Evolutionary conservation across 2,329 filamentous ascomycete species (phyloP).

Genomic region (Colletotrichum phormii): DNA sequence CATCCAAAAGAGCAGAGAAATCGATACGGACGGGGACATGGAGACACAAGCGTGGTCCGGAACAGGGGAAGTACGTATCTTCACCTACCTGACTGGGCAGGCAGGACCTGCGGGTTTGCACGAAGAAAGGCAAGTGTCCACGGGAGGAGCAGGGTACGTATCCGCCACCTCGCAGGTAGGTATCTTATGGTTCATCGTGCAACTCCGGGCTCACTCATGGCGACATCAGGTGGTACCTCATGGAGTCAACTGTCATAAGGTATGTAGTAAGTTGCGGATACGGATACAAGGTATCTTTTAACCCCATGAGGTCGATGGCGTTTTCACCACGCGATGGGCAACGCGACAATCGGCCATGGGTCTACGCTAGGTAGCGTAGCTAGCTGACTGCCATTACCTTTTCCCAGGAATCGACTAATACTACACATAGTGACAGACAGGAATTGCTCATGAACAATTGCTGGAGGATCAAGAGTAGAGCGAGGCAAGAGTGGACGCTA

Average conservation of each 20-base stretch:
- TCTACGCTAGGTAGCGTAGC: no score
- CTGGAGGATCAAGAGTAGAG: neutral
- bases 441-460: neutral
- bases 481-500: constrained; percentile 6
- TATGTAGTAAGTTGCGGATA: no score
- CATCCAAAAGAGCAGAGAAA: constrained; percentile 32
- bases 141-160: constrained; percentile 1
- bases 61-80: constrained; percentile 19
- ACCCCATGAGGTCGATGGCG: constrained; percentile 3
- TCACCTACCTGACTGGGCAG: constrained; percentile 26
- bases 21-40: constrained; percentile 29
- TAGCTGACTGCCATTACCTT: neutral
- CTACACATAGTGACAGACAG: neutral
- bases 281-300: neutral
- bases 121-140: constrained; percentile 21
- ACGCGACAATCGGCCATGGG: neutral
- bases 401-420: neutral
- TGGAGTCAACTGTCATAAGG: no score
- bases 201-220: neutral
- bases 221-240: no score
- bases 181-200: neutral
- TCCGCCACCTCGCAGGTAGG: neutral
- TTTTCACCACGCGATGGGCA: constrained; percentile 2
- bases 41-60: constrained; percentile 19
- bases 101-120: constrained; percentile 18